These are phyloP conservation scores for Panaeolus cyanescens DNA, from an alignment of 768 basidiomycete species.

Conservation along the genomic window DNA sequence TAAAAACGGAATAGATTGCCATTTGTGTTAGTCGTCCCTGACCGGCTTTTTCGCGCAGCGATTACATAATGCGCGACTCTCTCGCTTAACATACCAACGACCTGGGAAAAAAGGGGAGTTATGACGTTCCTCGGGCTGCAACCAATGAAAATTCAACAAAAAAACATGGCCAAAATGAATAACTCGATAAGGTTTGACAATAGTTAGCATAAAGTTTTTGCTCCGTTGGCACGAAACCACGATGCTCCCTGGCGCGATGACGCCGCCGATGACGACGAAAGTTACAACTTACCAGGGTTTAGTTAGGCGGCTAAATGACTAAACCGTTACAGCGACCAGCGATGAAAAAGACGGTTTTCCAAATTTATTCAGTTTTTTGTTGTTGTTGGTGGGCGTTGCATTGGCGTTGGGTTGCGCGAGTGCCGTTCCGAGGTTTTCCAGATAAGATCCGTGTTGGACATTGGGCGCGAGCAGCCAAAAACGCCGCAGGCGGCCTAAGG, in stretches of 20 bases:
- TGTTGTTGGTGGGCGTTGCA: too few species aligned
- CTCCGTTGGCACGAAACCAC: not conserved
- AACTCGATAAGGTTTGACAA: not conserved
- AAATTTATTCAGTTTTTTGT: too few species aligned
- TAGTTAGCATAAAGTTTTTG: not conserved
- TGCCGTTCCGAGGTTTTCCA: not conserved
- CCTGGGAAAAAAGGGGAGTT: not conserved
- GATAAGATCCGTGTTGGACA: not conserved
- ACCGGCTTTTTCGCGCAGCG: not conserved
- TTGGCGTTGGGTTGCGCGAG: too few species aligned
- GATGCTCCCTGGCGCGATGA: not conserved
- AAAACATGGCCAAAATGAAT: not conserved
- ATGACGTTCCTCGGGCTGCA: not conserved
- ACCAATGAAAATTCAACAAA: not conserved
- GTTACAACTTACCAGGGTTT: too few species aligned
- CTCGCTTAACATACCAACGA: not conserved
- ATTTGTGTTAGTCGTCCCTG: not conserved
- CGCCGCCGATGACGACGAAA: not conserved
- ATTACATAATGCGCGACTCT: not conserved
- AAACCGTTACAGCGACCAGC: not conserved
- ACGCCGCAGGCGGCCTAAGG: not conserved
- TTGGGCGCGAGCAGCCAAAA: not conserved
- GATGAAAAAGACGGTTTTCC: too few species aligned
- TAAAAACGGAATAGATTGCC: conserved; percentile 2
- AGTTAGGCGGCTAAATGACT: too few species aligned